Evolutionary conservation across 1,284 basidiomycete genomes (phyloP), one percentile per base, ranked within the genome.

Genomic region (Leccinum ponderosum): DNA sequence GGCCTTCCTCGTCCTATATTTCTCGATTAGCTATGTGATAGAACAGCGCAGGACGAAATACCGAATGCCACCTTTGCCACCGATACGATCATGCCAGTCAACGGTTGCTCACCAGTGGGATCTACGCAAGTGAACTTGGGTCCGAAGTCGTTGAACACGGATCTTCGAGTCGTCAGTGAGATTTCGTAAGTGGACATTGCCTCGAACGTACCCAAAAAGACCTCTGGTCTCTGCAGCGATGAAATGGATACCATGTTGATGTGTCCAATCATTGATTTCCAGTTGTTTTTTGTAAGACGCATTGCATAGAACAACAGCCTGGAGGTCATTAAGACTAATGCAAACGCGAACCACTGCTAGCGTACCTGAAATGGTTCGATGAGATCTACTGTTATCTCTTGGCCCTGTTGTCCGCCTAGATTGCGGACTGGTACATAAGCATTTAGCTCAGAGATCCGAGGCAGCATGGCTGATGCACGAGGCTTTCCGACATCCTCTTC

Each of bases 91-190:
- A 99, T 99, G 35, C 97, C 97, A 6, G 86, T 85, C 59, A 97
- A 81, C 9, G 97, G 92, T 71, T 95, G 91, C 77, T 99, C 97
- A 53, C 97, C 97, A 15, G 93, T 97, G 6, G 95, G 88, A 73
- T 99, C 97, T 39, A 96, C 93, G 72, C 95, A 97, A 27, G 93
- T 89, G 74, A 99, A 99, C 74, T 94, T 92, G 48, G 88, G 78
- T 5, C 97, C 97, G 73, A 99, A 98, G 78, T 99, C 97, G 74
- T 93, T 97, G 83, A 99, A 99, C 22, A 93, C 90, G 61, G 91
- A 88, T 15, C 94, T 95, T 70, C 44, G 50, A 55, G 17, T 57
- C n/a, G 63, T 73, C 54, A 64, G 68, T 65, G 68, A 65, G n/a
- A 60, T 25, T 58, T 56, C 58, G 6, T 6, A 55, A 37, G 57